Percentiles rank a stretch among this genome's conserved stretches.
Evolutionary conservation across 495 filamentous ascomycete genomes (phyloP).

Genomic region (Penicillium roqueforti): DNA sequence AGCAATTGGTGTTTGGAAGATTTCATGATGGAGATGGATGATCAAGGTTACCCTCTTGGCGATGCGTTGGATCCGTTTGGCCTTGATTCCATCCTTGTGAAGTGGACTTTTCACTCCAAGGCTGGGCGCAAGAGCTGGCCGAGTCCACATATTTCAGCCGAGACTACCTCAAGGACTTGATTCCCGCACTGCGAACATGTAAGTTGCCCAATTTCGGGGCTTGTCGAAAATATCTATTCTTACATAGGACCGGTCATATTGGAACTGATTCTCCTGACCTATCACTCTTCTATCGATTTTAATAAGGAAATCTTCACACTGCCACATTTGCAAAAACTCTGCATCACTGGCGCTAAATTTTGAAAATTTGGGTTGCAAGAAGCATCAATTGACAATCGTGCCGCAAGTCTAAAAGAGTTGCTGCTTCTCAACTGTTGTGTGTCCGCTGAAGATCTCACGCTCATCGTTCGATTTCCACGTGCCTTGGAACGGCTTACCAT

Average conservation of each 20-base stretch:
- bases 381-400: neutral
- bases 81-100: neutral
- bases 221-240: neutral
- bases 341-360: neutral
- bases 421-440: neutral
- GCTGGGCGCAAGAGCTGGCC: neutral
- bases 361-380: neutral
- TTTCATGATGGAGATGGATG: neutral
- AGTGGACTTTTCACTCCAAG: neutral
- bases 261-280: neutral
- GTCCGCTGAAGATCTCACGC: neutral
- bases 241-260: neutral
- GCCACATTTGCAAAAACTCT: neutral
- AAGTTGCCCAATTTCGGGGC: neutral
- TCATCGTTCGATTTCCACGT: neutral
- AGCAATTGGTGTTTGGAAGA: neutral
- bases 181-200: neutral
- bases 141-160: neutral
- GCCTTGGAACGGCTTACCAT: neutral
- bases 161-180: neutral
- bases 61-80: neutral
- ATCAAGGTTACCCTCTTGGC: neutral
- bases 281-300: neutral
- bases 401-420: neutral
- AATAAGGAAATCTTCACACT: neutral